Conservation (phyloP, 139 green algal genomes). For the Chlorella sorokiniana region DNA sequence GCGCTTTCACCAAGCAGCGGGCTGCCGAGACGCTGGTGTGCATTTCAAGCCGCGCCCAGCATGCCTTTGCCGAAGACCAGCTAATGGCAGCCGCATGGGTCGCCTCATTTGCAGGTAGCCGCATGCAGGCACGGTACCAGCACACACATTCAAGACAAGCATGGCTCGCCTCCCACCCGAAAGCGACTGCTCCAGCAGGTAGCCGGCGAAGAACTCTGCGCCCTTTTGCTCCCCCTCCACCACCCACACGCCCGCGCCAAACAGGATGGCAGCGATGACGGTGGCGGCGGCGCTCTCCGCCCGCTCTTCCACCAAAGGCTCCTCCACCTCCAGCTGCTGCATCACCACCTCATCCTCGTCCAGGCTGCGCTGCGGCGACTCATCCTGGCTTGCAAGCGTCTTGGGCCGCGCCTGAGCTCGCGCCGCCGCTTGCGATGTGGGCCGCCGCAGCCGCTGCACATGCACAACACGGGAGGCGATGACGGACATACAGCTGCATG, state of each 20-base stretch:
- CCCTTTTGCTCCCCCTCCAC: slow-evolving; percentile 52
- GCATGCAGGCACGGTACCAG: background rate
- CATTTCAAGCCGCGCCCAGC: too few species aligned
- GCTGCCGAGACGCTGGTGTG: too few species aligned
- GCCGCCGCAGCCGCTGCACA: background rate
- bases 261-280: slow-evolving; percentile 66
- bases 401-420: background rate
- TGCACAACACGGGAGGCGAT: background rate
- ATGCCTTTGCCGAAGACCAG: too few species aligned
- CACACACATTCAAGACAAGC: background rate
- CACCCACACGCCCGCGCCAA: slow-evolving; percentile 74
- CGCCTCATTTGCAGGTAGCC: too few species aligned
- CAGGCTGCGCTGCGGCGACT: background rate
- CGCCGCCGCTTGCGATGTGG: background rate
- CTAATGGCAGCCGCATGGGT: too few species aligned
- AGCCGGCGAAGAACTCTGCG: slow-evolving; percentile 90
- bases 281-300: slow-evolving; percentile 37
- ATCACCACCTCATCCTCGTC: background rate
- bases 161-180: slow-evolving; percentile 36
- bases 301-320: slow-evolving; percentile 36
- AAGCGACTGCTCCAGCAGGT: slow-evolving; percentile 96
- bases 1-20: too few species aligned
- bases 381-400: background rate
- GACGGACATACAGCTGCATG: background rate
- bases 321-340: slow-evolving; percentile 14